Conservation (phyloP, 2,329 filamentous ascomycete species). For the Ophiocordyceps camponoti-leonardi region DNA sequence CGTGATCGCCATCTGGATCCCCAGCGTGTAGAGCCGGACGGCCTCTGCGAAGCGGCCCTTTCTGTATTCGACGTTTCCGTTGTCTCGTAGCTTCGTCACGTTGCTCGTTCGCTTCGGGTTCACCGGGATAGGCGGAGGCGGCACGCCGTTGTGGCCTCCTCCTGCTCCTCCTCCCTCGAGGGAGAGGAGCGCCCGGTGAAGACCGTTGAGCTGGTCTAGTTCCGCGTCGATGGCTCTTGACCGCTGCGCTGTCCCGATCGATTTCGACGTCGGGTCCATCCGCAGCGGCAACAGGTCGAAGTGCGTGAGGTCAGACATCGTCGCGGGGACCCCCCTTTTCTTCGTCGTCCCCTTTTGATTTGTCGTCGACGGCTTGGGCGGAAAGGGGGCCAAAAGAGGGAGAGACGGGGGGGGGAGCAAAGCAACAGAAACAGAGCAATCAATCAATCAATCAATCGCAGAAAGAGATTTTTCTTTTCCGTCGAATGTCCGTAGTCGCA, state of each 20-base stretch:
- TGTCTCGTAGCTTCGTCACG: conserved; percentile 80
- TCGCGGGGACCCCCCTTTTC: conserved; percentile 5
- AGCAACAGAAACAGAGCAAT: too few species aligned
- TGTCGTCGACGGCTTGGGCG: neutral
- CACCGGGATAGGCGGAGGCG: conserved; percentile 75
- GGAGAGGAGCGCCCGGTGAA: conserved; percentile 57
- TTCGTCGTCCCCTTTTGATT: neutral
- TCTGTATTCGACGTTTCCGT: conserved; percentile 67
- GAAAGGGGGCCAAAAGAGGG: too few species aligned
- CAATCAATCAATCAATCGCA: too few species aligned
- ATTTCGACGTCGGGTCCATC: conserved; percentile 69
- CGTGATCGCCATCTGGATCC: conserved; percentile 71
- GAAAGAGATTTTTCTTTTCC: too few species aligned
- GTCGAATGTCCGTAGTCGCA: too few species aligned
- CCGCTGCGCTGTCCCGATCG: conserved; percentile 33
- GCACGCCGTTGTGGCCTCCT: conserved; percentile 44
- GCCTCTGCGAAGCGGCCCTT: conserved; percentile 62
- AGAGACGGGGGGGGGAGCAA: neutral
- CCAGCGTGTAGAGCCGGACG: conserved; percentile 66
- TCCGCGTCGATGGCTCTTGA: conserved; percentile 40
- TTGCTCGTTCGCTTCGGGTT: conserved; percentile 83
- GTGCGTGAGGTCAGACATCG: conserved; percentile 45
- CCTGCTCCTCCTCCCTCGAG: too few species aligned
- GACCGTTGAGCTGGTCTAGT: conserved; percentile 56
- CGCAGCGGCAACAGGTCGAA: conserved; percentile 71